A percentile compares a stretch with the other conserved stretches of the same genome.
Evolutionary conservation across 768 basidiomycete genomes (phyloP).

Genomic region (Suillus weaverae): DNA sequence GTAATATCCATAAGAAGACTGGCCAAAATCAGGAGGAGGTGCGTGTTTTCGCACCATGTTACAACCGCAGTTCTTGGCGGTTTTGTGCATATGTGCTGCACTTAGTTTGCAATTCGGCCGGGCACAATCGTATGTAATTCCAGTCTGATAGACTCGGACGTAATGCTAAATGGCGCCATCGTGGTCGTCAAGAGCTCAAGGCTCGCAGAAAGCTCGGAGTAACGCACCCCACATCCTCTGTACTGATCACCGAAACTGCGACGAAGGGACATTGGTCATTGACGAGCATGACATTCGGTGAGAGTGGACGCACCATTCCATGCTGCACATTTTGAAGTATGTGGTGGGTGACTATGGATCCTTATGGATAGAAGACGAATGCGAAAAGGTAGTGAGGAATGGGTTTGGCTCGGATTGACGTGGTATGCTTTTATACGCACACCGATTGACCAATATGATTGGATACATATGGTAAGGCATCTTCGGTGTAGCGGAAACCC

Average conservation of each 20-base stretch:
- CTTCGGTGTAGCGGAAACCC: constrained; percentile 32
- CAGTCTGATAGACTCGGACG: constrained; percentile 61
- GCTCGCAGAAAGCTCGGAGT: neutral
- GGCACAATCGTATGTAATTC: constrained; percentile 56
- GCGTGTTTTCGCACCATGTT: constrained; percentile 33
- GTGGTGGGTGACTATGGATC: neutral
- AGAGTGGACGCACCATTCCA: constrained; percentile 50
- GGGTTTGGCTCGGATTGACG: constrained; percentile 8
- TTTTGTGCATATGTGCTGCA: constrained; percentile 56
- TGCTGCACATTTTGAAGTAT: constrained; percentile 48
- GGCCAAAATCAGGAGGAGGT: neutral
- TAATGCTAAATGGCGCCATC: constrained; percentile 50
- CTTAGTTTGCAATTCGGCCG: constrained; percentile 53
- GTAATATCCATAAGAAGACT: constrained; percentile 3
- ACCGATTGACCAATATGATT: constrained; percentile 11
- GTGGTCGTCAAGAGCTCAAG: constrained; percentile 9
- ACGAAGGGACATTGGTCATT: constrained; percentile 10
- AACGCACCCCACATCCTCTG: constrained; percentile 42
- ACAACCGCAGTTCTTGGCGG: constrained; percentile 59
- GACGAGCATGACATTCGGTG: constrained; percentile 12
- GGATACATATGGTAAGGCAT: constrained; percentile 30
- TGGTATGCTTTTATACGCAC: constrained; percentile 30
- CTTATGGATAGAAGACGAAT: constrained; percentile 5
- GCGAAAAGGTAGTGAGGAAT: neutral
- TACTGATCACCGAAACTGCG: constrained; percentile 42